Conservation (phyloP, 2,329 filamentous ascomycete genomes). For the Paracoccidioides brasiliensis region DNA sequence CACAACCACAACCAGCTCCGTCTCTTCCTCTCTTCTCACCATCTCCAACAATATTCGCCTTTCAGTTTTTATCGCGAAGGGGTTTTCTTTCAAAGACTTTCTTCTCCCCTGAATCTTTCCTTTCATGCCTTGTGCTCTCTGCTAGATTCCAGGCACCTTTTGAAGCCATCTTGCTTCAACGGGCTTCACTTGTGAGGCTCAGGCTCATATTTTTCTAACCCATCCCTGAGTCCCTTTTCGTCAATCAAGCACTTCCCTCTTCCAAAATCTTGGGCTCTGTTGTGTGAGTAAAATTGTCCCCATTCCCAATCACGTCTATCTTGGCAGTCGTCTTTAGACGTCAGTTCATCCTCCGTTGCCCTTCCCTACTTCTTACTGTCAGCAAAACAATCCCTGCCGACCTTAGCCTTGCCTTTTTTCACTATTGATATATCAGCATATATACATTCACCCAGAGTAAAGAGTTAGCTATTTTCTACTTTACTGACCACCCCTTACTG, state of each 20-base stretch:
- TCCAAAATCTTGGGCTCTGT: background rate
- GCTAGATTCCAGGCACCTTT: background rate
- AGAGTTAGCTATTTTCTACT: background rate
- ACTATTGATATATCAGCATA: background rate
- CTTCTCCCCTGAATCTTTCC: background rate
- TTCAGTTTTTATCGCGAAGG: background rate
- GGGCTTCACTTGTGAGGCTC: background rate
- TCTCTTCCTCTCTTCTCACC: constrained; percentile 1
- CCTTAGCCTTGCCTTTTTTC: background rate
- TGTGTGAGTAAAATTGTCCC: background rate
- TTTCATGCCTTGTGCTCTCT: constrained; percentile 2
- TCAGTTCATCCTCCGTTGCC: background rate
- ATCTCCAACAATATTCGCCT: background rate
- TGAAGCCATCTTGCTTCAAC: background rate
- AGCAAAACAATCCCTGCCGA: background rate
- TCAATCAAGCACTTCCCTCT: background rate
- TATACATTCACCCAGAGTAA: background rate
- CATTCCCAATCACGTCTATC: background rate
- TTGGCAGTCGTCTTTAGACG: background rate
- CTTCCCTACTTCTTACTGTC: background rate
- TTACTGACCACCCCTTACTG: background rate
- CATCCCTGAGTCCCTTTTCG: no score
- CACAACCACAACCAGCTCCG: background rate
- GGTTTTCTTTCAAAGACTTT: background rate
- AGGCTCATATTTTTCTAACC: no score